A percentile compares a stretch with the other conserved stretches of the same genome.
Conservation (phyloP, 305 asterid genomes). For the Fraxinus latifolia region DNA sequence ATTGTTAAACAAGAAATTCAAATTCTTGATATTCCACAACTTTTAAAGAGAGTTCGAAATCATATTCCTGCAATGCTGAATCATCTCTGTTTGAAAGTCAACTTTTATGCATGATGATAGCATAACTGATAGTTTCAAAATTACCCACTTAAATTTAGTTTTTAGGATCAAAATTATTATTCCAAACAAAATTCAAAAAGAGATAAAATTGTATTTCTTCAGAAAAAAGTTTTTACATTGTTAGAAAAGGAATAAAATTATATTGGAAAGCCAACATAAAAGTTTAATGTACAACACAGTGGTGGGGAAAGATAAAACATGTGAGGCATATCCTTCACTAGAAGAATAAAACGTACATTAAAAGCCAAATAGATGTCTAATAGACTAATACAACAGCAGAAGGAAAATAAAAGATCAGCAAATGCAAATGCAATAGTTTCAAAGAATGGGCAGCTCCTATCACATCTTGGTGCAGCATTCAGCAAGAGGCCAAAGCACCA, state of each 20-base stretch:
- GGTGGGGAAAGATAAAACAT: background rate
- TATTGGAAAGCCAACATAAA: background rate
- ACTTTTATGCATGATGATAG: background rate
- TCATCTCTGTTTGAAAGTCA: background rate
- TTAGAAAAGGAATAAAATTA: background rate
- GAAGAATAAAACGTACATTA: background rate
- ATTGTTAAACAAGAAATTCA: slow-evolving; percentile 1
- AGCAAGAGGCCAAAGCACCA: background rate
- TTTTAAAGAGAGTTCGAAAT: background rate
- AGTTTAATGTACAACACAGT: background rate
- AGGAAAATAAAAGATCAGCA: background rate
- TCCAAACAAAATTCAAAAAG: background rate
- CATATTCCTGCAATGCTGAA: background rate
- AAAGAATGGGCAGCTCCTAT: background rate
- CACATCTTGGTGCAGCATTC: background rate
- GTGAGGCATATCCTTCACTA: background rate
- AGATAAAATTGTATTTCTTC: background rate
- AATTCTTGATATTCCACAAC: background rate
- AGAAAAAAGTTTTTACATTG: background rate
- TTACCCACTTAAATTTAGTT: background rate
- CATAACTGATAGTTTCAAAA: background rate
- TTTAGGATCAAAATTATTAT: background rate
- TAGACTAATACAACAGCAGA: background rate
- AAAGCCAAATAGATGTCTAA: background rate
- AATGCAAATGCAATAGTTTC: background rate